A percentile compares a stretch with the other conserved stretches of the same genome.
phyloP scores from a whole-genome alignment of 2,329 filamentous ascomycete genomes.

The Fusarium continuum region DNA sequence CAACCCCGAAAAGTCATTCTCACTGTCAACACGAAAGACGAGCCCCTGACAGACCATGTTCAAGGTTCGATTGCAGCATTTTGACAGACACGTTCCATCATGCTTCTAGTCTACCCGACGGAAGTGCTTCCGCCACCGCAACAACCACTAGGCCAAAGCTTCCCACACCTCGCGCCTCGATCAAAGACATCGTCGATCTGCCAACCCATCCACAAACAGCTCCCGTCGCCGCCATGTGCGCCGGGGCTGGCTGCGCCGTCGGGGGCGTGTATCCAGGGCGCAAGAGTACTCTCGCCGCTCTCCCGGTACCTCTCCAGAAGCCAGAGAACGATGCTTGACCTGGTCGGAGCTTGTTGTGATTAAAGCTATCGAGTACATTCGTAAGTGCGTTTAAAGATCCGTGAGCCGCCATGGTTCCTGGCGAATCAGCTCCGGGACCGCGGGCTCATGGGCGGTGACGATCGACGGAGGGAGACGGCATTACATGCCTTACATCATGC shows the following conservation, averaged over 20 bases:
- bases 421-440: slow-evolving; percentile 34
- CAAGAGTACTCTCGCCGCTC: background rate
- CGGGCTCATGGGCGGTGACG: slow-evolving; percentile 34
- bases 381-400: slow-evolving; percentile 11
- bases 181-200: slow-evolving; percentile 16
- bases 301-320: slow-evolving; percentile 8
- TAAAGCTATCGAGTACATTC: background rate
- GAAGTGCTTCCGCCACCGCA: slow-evolving; percentile 16
- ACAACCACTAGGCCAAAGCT: slow-evolving; percentile 14
- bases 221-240: slow-evolving; percentile 36
- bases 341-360: background rate
- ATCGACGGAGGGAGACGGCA: slow-evolving; percentile 1
- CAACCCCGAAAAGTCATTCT: background rate
- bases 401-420: background rate
- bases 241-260: slow-evolving; percentile 7
- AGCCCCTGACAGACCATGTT: slow-evolving; percentile 4
- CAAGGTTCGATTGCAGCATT: background rate
- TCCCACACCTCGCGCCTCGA: slow-evolving; percentile 23
- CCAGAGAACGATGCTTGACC: background rate
- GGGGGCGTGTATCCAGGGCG: slow-evolving; percentile 27
- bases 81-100: slow-evolving; percentile 2
- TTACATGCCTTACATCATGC: slow-evolving; percentile 21
- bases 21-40: background rate
- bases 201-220: slow-evolving; percentile 33
- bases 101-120: slow-evolving; percentile 23